Conservation (phyloP, 2,329 filamentous ascomycete species). For the Trichoderma lentiforme region DNA sequence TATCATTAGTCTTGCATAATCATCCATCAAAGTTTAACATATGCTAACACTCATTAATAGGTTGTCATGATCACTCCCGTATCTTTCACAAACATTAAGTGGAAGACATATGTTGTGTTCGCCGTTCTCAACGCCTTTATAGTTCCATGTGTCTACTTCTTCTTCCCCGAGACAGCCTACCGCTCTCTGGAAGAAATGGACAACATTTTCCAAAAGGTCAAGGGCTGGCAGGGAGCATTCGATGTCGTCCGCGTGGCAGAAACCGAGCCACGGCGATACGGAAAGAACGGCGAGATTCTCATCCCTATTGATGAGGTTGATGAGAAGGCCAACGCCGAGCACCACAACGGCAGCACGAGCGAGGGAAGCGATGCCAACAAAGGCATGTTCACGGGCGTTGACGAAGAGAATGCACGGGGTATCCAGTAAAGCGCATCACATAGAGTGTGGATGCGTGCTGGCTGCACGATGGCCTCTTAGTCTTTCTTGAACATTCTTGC, state of each 20-base stretch:
- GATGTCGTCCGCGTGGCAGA: conserved; percentile 37
- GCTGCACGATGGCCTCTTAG: not conserved
- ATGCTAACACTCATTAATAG: conserved; percentile 19
- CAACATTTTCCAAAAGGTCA: conserved; percentile 57
- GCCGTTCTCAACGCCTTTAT: conserved; percentile 62
- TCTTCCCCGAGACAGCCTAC: conserved; percentile 64
- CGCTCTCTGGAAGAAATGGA: conserved; percentile 66
- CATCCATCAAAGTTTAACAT: not conserved
- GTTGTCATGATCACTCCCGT: conserved; percentile 62
- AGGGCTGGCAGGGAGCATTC: conserved; percentile 38
- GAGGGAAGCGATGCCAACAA: conserved; percentile 24
- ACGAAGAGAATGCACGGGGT: conserved; percentile 35
- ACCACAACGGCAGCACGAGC: conserved; percentile 29
- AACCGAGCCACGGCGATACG: conserved; percentile 54
- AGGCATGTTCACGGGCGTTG: conserved; percentile 30
- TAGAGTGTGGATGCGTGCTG: not conserved
- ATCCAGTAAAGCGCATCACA: conserved; percentile 12
- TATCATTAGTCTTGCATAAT: not conserved
- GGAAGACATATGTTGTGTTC: conserved; percentile 64
- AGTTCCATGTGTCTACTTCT: conserved; percentile 56
- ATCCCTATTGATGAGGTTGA: conserved; percentile 43
- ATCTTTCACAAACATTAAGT: conserved; percentile 54
- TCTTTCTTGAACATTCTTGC: not conserved
- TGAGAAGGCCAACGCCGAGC: conserved; percentile 33
- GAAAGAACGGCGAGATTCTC: conserved; percentile 57